Base-by-base conservation (phyloP, 2,329 filamentous ascomycete species). In the Ceratocystis diversiconidia region DNA sequence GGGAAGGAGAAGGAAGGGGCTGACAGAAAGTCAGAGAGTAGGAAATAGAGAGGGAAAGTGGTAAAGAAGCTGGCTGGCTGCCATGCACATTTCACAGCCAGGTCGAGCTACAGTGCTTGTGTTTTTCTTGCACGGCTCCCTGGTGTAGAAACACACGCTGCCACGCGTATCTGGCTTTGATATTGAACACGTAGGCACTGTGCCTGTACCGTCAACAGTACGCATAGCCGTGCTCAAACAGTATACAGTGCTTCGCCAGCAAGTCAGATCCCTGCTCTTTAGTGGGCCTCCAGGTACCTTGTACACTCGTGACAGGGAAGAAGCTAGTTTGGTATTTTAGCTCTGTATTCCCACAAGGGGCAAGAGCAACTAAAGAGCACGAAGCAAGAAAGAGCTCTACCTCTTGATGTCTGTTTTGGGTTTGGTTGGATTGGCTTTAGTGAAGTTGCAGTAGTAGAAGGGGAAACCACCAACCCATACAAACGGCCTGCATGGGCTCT, bases 61-160 rank as follows among this genome's bases (percentile, higher is more conserved):
- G 55, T 61, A 66, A 55, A 64, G 55, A 66, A 64, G 61, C 52
- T 50, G 59, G 65, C 32, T 61, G 61, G 63, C 63, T 43, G 55
- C 59, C 60, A 36, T 30, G 32, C 48, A 46, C 55, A 59, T 52
- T n/a, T 48, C 19, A 48, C 32, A 30, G 30, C 6, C n/a, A 61
- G 41, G 64, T 65, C 44, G 4, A 36, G n/a, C 1, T 50, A 66
- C 60, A 22, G 64, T 66, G 59, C 36, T 6, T 17, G 15, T 7
- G 5, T 4, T 12, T 22, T 28, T 6, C 2, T 46, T 41, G 19
- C 59, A 65, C 64, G 50, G 64, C 19, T 2, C 28, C 0, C 22
- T 19, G 19, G 61, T 62, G 43, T 5, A 10, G 17, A 46, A 32
- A 8, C 46, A 7, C 41, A 30, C 41, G 5, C 19, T 30, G 12